phyloP scores from a whole-genome alignment of 2,329 filamentous ascomycete genomes.

The Colletotrichum sp. region DNA sequence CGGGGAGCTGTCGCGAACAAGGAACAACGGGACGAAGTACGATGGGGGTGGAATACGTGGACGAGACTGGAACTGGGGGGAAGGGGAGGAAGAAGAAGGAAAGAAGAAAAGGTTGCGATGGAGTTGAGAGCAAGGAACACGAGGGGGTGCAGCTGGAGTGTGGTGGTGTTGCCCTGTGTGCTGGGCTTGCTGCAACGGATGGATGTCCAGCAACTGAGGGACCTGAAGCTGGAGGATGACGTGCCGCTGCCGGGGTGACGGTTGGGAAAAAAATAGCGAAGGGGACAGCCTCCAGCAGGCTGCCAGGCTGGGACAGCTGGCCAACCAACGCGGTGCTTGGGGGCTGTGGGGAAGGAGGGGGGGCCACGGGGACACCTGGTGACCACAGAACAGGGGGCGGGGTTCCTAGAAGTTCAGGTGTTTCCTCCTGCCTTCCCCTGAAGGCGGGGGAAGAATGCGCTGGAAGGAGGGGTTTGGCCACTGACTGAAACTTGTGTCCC shows the following conservation, averaged over 20 bases:
- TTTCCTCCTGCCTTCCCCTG: neutral
- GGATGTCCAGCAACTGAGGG: neutral
- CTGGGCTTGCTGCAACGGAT: neutral
- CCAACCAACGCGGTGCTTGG: neutral
- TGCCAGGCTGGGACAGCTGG: neutral
- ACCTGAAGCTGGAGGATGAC: conserved; percentile 5
- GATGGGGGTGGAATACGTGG: neutral
- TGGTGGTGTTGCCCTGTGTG: neutral
- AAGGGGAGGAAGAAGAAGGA: neutral
- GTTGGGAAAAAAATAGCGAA: neutral
- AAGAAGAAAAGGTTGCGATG: neutral
- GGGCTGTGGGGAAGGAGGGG: neutral
- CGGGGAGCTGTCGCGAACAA: neutral
- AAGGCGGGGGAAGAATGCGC: conserved; percentile 7
- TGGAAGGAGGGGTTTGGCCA: neutral
- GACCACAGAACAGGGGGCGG: neutral
- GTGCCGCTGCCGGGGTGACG: conserved; percentile 18
- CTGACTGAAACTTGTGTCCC: neutral
- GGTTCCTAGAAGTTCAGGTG: neutral
- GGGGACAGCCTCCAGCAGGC: neutral
- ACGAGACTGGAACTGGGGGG: neutral
- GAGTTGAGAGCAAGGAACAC: neutral
- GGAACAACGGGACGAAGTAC: neutral
- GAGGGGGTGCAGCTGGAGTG: neutral
- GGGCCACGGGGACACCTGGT: neutral